Evolutionary conservation across 441 rosid species (phyloP).

Genomic region (Aleurites moluccanus): DNA sequence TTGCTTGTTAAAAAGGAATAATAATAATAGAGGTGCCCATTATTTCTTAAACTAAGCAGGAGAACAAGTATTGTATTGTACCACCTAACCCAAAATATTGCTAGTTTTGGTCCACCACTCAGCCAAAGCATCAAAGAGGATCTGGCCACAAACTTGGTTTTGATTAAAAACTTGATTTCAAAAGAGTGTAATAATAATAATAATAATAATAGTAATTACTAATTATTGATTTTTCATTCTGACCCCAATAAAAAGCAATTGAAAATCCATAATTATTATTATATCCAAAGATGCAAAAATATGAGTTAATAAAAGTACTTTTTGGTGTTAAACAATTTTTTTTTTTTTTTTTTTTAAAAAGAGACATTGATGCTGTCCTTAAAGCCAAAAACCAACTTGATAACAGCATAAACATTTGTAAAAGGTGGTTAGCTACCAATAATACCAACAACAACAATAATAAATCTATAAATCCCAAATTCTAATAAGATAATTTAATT

Average conservation of each 20-base stretch:
- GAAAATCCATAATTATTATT: slow-evolving; percentile 15
- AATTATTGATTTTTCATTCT: background rate
- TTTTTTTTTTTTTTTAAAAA: too few relatives aligned
- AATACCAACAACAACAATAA: background rate
- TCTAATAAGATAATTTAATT: background rate
- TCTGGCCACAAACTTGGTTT: slow-evolving; percentile 2
- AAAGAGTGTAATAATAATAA: background rate
- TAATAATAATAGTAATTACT: background rate
- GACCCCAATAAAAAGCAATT: slow-evolving; percentile 14
- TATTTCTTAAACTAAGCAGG: slow-evolving; percentile 4
- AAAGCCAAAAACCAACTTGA: slow-evolving; percentile 18
- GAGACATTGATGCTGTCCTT: slow-evolving; percentile 15
- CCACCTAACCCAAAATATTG: background rate
- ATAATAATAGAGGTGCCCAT: background rate
- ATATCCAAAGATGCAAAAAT: slow-evolving; percentile 16
- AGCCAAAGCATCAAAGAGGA: slow-evolving; percentile 12
- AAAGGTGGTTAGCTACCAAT: background rate
- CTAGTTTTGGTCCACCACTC: slow-evolving; percentile 9
- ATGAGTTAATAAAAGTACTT: slow-evolving; percentile 13
- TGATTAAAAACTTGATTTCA: background rate
- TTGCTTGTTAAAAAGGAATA: background rate
- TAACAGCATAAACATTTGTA: background rate
- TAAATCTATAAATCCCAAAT: background rate
- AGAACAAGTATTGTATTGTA: background rate
- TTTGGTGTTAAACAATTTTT: background rate